Evolutionary conservation across 1,284 basidiomycete species (phyloP).

Genomic region (Trichosporon faecale): DNA sequence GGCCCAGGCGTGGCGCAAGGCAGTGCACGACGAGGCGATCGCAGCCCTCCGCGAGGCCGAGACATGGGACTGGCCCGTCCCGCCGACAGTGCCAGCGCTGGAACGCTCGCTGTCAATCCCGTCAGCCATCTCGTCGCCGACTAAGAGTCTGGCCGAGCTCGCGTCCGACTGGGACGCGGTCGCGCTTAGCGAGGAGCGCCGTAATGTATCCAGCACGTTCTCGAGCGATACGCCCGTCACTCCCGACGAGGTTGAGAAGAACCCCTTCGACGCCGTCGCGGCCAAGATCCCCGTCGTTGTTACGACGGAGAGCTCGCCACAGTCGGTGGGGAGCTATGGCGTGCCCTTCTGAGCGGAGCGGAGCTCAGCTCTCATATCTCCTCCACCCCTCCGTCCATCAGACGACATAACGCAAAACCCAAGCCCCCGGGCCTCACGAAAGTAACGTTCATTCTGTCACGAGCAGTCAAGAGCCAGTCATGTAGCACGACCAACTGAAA

Average conservation of each 20-base stretch:
- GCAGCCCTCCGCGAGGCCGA: neutral
- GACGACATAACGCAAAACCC: neutral
- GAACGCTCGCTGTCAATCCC: neutral
- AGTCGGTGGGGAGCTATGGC: neutral
- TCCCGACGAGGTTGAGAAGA: neutral
- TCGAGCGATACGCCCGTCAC: conserved; percentile 9
- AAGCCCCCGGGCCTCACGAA: neutral
- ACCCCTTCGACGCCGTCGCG: conserved; percentile 52
- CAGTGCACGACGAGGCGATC: neutral
- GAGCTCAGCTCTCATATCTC: neutral
- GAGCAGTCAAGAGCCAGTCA: neutral
- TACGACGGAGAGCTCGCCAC: neutral
- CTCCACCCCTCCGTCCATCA: neutral
- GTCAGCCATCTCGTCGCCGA: neutral
- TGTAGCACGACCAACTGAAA: conserved; percentile 2
- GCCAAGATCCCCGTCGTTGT: neutral
- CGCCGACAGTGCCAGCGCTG: neutral
- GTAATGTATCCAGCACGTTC: conserved; percentile 3
- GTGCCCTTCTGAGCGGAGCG: neutral
- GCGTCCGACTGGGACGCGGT: neutral
- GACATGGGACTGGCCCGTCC: conserved; percentile 5
- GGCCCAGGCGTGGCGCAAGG: neutral
- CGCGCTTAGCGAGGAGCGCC: neutral
- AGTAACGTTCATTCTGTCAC: conserved; percentile 4
- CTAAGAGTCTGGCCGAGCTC: conserved; percentile 3